Evolutionary conservation across 352 stramenopile genomes (phyloP), one percentile per base, ranked within the genome.

Genomic region (Elongisporangium senticosum): DNA sequence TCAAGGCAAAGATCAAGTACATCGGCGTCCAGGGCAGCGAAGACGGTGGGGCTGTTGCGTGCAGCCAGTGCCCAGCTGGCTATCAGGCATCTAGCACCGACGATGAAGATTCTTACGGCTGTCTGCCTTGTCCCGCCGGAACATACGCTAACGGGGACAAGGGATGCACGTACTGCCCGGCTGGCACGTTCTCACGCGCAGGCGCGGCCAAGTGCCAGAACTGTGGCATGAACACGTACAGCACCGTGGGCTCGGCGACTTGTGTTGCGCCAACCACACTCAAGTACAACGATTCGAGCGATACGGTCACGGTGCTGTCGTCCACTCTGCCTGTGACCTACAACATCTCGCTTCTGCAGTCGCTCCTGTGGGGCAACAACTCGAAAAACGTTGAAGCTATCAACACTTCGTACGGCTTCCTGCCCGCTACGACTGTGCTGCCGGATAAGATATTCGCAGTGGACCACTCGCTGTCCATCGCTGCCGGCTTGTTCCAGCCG

Each of bases 141-240:
- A 86, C 79, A 0, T 87, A 75, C 23, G 63, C 67, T 0, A 75
- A 72, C 43, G 74, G 71, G 5, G 70, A 84, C 14, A 65, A 74
- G 7, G 65, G 71, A 22, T 92, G 83, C 49, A 59, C 66, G 19
- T 60, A 74, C 26, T 92, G 83, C 15, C 76, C 79, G 11, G 63
- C 62, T 0, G 89, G 90, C 53, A 87, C 78, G 11, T 87, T 80
- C 59, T 90, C 79, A 2, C 62, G 66, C 6, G 61, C 69, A 26
- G 80, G 83, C n/a, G 65, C 74, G 4, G 70, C 60, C 1, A 61
- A 69, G 49, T 92, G 83, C 37, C 77, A 59, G 53, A 54, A 71
- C 4, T 92, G 83, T 64, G 83, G 83, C 11, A 53, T 53, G n/a
- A 90, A 90, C 52, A 90, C 83, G 7, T 83, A 79, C 47, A 89